Percentiles rank a stretch among this genome's conserved stretches.
Conservation (phyloP, 116 monocot species). For the Posidonia oceanica region DNA sequence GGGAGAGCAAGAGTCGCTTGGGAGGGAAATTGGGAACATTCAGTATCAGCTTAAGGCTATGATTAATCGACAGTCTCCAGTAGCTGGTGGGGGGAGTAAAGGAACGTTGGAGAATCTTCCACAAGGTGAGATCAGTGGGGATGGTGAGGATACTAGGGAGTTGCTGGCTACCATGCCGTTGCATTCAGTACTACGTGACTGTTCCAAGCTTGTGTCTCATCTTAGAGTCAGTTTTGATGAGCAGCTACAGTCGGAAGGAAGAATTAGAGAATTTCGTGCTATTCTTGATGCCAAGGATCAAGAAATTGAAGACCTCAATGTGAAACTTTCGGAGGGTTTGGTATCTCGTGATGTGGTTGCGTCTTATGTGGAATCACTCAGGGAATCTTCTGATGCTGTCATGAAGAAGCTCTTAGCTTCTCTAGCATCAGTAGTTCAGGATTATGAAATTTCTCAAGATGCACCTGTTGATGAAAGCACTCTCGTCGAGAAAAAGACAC, state of each 20-base stretch:
- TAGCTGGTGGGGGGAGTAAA: conserved; percentile 5
- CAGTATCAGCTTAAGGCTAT: conserved; percentile 34
- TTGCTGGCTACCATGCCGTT: conserved; percentile 24
- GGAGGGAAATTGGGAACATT: conserved; percentile 41
- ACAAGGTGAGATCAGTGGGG: conserved; percentile 4
- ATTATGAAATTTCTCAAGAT: conserved; percentile 15
- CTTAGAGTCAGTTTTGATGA: conserved; percentile 30
- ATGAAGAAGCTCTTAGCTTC: conserved; percentile 36
- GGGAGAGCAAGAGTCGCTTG: conserved; percentile 77
- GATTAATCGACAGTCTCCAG: conserved; percentile 12
- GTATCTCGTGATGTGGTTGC: conserved; percentile 42
- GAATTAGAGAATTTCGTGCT: conserved; percentile 24
- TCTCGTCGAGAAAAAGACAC: conserved; percentile 42
- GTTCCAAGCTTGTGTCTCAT: conserved; percentile 39
- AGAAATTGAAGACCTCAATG: conserved; percentile 56
- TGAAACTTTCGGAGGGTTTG: conserved; percentile 25
- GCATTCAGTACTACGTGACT: conserved; percentile 53
- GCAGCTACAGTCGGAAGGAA: conserved; percentile 19
- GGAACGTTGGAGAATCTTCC: conserved; percentile 11
- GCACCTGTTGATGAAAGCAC: conserved; percentile 20
- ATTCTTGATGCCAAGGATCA: conserved; percentile 40
- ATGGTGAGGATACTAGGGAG: conserved; percentile 7
- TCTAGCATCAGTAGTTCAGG: conserved; percentile 24
- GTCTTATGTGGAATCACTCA: conserved; percentile 55
- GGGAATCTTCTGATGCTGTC: conserved; percentile 16